These are phyloP conservation scores for Comarum palustre DNA, from an alignment of 306 rosid genomes.

Conservation along the genomic window DNA sequence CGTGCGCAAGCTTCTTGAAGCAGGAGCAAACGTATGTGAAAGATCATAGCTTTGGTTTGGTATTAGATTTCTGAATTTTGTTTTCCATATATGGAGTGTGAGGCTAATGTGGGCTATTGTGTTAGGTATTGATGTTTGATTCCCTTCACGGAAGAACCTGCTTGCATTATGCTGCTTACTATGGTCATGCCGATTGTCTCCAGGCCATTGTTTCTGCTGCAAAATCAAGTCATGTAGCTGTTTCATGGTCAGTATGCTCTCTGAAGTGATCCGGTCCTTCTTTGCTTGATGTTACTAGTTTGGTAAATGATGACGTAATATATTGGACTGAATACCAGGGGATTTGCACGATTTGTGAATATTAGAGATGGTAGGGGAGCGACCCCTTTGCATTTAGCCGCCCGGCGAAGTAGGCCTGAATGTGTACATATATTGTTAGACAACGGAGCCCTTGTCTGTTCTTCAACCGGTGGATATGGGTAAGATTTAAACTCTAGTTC, in stretches of 20 bases:
- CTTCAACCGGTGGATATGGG: conserved; percentile 89
- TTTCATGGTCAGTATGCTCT: conserved; percentile 64
- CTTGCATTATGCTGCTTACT: conserved; percentile 86
- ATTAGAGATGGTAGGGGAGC: conserved; percentile 87
- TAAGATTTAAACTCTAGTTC: conserved; percentile 25
- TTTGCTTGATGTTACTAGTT: neutral
- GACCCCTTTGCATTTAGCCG: conserved; percentile 91
- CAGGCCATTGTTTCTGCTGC: conserved; percentile 78
- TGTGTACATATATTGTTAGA: conserved; percentile 74
- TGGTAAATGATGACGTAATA: conserved; percentile 17
- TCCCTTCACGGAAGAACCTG: conserved; percentile 80
- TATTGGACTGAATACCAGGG: conserved; percentile 48
- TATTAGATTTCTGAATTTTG: conserved; percentile 5
- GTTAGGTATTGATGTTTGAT: conserved; percentile 90
- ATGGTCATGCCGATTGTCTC: conserved; percentile 83
- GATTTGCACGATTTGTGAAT: conserved; percentile 89
- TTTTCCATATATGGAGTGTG: neutral
- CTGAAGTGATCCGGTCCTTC: neutral
- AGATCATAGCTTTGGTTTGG: conserved; percentile 8
- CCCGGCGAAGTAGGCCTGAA: conserved; percentile 77
- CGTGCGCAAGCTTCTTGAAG: conserved; percentile 69
- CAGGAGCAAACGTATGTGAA: conserved; percentile 77
- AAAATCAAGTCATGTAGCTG: conserved; percentile 81
- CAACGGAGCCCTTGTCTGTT: conserved; percentile 87
- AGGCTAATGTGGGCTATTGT: conserved; percentile 17